Evolutionary conservation across 2,329 filamentous ascomycete genomes (phyloP).

Genomic region (Epichloe baconii): DNA sequence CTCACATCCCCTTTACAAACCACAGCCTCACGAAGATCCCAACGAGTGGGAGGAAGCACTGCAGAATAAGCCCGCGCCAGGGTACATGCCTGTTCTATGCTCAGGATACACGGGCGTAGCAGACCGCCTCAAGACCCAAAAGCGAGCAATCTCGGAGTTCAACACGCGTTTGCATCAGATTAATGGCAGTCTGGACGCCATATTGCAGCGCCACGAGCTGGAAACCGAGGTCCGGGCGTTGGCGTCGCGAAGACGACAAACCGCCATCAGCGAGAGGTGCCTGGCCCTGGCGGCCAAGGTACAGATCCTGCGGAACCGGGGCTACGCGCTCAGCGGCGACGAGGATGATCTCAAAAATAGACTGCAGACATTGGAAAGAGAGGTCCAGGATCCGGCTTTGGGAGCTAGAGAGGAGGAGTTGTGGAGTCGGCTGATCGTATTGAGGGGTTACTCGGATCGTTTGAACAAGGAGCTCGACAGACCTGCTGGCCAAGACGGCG

Average conservation of each 20-base stretch:
- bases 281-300: conserved; percentile 65
- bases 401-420: conserved; percentile 70
- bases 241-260: conserved; percentile 60
- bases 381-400: conserved; percentile 61
- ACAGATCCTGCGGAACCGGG: conserved; percentile 67
- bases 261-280: conserved; percentile 58
- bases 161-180: conserved; percentile 66
- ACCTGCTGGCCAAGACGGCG: conserved; percentile 41
- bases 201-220: conserved; percentile 65
- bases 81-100: conserved; percentile 65
- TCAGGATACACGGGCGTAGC: conserved; percentile 61
- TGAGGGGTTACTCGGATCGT: conserved; percentile 59
- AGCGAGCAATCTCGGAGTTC: conserved; percentile 53
- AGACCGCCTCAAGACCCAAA: conserved; percentile 59
- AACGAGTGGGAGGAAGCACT: conserved; percentile 76
- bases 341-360: conserved; percentile 69
- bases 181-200: conserved; percentile 57
- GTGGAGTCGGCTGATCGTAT: conserved; percentile 66
- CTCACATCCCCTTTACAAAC: conserved; percentile 62
- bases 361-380: conserved; percentile 53
- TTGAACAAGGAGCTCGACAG: conserved; percentile 64
- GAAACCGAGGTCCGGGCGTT: conserved; percentile 61
- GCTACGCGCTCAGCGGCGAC: conserved; percentile 65
- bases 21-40: conserved; percentile 55
- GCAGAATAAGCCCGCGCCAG: conserved; percentile 62